A percentile compares a stretch with the other conserved stretches of the same genome.
Evolutionary conservation across 1,284 basidiomycete genomes (phyloP).

Genomic region (Irpex sp.): DNA sequence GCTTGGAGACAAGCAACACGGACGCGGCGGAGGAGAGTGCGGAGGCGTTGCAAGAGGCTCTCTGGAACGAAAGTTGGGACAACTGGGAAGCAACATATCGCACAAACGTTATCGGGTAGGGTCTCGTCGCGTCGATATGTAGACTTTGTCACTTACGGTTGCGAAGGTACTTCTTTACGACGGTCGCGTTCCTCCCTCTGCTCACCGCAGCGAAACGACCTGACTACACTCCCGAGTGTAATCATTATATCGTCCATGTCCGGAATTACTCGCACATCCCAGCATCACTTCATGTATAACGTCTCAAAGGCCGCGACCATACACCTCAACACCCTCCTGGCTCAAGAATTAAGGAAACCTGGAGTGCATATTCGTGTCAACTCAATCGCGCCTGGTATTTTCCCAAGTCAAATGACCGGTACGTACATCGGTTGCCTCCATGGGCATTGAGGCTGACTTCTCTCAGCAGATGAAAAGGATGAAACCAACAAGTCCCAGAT

Average conservation of each 20-base stretch:
- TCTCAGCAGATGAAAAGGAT: conserved; percentile 26
- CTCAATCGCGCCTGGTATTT: conserved; percentile 35
- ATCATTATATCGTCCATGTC: conserved; percentile 38
- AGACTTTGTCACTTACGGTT: conserved; percentile 1
- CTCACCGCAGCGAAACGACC: conserved; percentile 28
- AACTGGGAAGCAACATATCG: conserved; percentile 34
- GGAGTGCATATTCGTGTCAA: conserved; percentile 35
- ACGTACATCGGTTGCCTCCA: conserved; percentile 7
- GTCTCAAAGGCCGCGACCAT: conserved; percentile 35
- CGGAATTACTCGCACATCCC: conserved; percentile 32
- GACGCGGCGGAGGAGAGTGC: conserved; percentile 31
- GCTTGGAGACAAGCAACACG: conserved; percentile 22
- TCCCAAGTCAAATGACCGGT: conserved; percentile 37
- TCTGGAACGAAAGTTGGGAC: conserved; percentile 30
- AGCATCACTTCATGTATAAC: conserved; percentile 38
- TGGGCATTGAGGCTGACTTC: background rate
- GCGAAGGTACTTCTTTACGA: conserved; percentile 30
- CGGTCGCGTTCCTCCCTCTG: conserved; percentile 36
- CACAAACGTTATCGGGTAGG: conserved; percentile 34
- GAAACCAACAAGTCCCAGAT: conserved; percentile 34
- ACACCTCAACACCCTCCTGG: conserved; percentile 34
- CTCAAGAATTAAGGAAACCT: conserved; percentile 32
- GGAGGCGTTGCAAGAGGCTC: conserved; percentile 27
- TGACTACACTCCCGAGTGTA: conserved; percentile 26
- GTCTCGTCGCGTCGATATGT: background rate